These are phyloP conservation scores for Dendryphion nanum DNA, from an alignment of 2,329 filamentous ascomycete species.

Conservation along the genomic window DNA sequence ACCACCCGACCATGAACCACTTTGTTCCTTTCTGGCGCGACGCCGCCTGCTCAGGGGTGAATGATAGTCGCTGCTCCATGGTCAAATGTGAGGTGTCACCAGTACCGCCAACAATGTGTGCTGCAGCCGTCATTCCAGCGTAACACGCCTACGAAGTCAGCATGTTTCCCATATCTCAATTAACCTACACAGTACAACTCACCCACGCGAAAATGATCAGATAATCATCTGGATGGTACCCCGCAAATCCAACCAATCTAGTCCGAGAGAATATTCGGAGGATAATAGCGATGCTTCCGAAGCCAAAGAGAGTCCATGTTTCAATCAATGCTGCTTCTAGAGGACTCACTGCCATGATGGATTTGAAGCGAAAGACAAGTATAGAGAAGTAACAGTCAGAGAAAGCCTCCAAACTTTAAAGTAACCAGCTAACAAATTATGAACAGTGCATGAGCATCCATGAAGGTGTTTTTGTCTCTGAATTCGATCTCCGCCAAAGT, in stretches of 20 bases:
- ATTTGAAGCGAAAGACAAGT: no score
- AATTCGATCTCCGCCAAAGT: no score
- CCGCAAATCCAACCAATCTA: constrained; percentile 31
- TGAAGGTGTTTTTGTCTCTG: no score
- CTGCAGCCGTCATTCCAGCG: not conserved
- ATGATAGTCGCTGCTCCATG: constrained; percentile 26
- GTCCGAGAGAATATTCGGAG: constrained; percentile 33
- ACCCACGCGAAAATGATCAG: constrained; percentile 31
- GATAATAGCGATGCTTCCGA: constrained; percentile 33
- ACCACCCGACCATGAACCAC: constrained; percentile 37
- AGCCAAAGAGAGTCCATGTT: constrained; percentile 39
- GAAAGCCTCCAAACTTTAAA: no score
- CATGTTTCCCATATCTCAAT: not conserved
- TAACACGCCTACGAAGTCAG: constrained; percentile 1
- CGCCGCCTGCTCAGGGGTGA: constrained; percentile 25
- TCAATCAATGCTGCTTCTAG: constrained; percentile 18
- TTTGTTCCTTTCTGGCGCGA: constrained; percentile 35
- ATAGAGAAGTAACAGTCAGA: no score
- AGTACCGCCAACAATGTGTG: constrained; percentile 14
- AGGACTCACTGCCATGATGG: constrained; percentile 7
- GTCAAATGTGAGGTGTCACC: constrained; percentile 33
- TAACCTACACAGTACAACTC: constrained; percentile 4
- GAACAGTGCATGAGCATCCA: no score
- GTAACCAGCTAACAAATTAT: no score
- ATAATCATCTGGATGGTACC: constrained; percentile 37